Evolutionary conservation across 768 basidiomycete genomes (phyloP).

Genomic region (Rhizopogon sp.): DNA sequence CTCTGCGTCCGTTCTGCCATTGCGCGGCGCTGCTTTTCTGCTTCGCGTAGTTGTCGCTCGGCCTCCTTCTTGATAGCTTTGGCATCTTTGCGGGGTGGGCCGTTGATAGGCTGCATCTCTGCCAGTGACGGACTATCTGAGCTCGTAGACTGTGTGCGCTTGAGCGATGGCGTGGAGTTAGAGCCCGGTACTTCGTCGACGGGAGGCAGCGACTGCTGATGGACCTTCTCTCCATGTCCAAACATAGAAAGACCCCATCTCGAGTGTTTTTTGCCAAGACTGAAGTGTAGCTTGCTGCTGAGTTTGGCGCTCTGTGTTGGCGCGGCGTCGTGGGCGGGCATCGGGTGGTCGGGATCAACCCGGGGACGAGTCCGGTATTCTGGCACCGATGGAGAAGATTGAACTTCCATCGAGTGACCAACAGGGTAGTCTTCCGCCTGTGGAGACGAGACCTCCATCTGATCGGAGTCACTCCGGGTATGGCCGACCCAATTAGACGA

Average conservation of each 20-base stretch:
- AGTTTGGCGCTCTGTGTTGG: slow-evolving; percentile 47
- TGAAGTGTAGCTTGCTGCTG: slow-evolving; percentile 52
- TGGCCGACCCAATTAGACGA: slow-evolving; percentile 25
- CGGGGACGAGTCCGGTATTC: slow-evolving; percentile 45
- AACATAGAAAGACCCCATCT: slow-evolving; percentile 70
- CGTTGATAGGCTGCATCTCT: slow-evolving; percentile 44
- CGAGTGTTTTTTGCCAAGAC: slow-evolving; percentile 65
- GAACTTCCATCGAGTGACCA: slow-evolving; percentile 47
- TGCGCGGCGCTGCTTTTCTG: slow-evolving; percentile 79
- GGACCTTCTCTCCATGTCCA: slow-evolving; percentile 63
- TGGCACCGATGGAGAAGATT: slow-evolving; percentile 45
- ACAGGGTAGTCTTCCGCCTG: slow-evolving; percentile 32
- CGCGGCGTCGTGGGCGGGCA: slow-evolving; percentile 31
- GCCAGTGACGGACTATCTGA: slow-evolving; percentile 65
- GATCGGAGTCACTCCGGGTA: slow-evolving; percentile 25
- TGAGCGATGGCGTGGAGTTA: slow-evolving; percentile 59
- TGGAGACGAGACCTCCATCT: slow-evolving; percentile 57
- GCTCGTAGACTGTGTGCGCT: slow-evolving; percentile 75
- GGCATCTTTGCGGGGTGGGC: slow-evolving; percentile 45
- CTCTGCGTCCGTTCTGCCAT: slow-evolving; percentile 68
- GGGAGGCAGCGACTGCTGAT: slow-evolving; percentile 58
- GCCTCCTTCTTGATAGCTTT: slow-evolving; percentile 83
- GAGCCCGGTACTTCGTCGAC: slow-evolving; percentile 65
- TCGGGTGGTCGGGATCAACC: slow-evolving; percentile 31
- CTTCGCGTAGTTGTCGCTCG: slow-evolving; percentile 70